These are phyloP conservation scores for Durio zibethinus DNA, from an alignment of 345 rosid species.

Conservation along the genomic window DNA sequence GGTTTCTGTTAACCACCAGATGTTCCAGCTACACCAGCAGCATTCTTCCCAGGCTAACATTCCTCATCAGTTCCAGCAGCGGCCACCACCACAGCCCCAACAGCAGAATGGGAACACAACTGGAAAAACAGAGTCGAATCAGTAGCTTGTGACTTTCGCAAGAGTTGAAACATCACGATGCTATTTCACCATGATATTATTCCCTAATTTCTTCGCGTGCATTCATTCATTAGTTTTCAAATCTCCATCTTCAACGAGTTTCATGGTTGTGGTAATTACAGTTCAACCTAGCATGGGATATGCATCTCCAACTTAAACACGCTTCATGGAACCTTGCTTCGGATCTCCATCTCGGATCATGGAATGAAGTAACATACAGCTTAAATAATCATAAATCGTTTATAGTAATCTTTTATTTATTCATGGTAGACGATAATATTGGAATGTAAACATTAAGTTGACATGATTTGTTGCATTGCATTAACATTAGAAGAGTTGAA, in stretches of 20 bases:
- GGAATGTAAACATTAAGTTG: conserved; percentile 27
- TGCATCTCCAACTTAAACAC: too few relatives aligned
- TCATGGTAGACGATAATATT: conserved; percentile 24
- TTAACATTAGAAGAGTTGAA: conserved; percentile 24
- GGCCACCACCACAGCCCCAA: conserved; percentile 8
- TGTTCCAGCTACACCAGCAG: conserved; percentile 51
- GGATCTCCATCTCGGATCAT: conserved; percentile 24
- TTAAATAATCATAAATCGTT: conserved; percentile 16
- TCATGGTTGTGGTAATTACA: too few relatives aligned
- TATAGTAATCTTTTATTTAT: conserved; percentile 4
- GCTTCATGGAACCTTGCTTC: too few relatives aligned
- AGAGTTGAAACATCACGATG: background rate
- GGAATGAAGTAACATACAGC: conserved; percentile 24
- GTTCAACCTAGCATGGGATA: conserved; percentile 8
- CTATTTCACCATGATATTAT: conserved; percentile 4
- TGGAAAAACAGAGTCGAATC: conserved; percentile 49
- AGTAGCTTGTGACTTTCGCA: background rate
- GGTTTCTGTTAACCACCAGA: conserved; percentile 38
- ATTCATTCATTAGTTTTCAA: conserved; percentile 42
- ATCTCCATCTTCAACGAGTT: background rate
- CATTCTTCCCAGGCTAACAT: conserved; percentile 39
- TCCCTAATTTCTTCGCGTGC: conserved; percentile 13
- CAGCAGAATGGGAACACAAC: conserved; percentile 39
- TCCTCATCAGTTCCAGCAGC: conserved; percentile 23
- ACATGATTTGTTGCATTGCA: conserved; percentile 17